Evolutionary conservation across 2,329 filamentous ascomycete species (phyloP), one percentile per base, ranked within the genome.

Genomic region (Diplodia intermedia): DNA sequence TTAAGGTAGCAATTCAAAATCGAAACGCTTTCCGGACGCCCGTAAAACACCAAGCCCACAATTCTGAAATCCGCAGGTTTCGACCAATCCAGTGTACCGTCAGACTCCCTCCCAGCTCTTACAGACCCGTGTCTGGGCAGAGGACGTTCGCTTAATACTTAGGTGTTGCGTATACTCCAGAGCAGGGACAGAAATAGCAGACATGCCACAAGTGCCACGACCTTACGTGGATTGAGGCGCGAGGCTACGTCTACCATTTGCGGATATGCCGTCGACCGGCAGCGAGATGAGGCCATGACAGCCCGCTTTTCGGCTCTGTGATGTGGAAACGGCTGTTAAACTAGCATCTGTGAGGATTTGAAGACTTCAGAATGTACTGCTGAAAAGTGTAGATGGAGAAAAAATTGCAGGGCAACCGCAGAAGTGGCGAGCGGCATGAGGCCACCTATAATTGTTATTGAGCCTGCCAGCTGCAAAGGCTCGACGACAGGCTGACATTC

Each of bases 1-100:
- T 40, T 8, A 18, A 82, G 69, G 69, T 82, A 82, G 70, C 80
- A 82, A 49, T 82, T 75, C 50, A 82, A 69, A n/a, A 81, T 79
- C 2, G 73, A 73, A 9, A 80, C 79, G 11, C 72, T 74, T 67
- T 75, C 71, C 52, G 73, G 71, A n/a, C 77, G 63, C 40, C 74
- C 75, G 65, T 79, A 81, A 29, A 79, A 79, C 14, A 81, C 76
- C 50, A 82, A 65, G 33, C 77, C 80, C 33, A 80, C 72, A 43
- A 81, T 77, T 40, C 77, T 76, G 53, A 81, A 70, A 2, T 71
- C 73, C 20, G 71, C 65, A 7, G 79, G 79, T 63, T 80, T 82
- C 15, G 71, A 33, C 65, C 68, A 72, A 11, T 60, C 43, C 36
- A 49, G 60, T 65, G 76, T 72, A 4, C 70, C 69, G 47, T 76